Conservation (phyloP, 1,284 basidiomycete genomes). For the Athelia psychrophila region DNA sequence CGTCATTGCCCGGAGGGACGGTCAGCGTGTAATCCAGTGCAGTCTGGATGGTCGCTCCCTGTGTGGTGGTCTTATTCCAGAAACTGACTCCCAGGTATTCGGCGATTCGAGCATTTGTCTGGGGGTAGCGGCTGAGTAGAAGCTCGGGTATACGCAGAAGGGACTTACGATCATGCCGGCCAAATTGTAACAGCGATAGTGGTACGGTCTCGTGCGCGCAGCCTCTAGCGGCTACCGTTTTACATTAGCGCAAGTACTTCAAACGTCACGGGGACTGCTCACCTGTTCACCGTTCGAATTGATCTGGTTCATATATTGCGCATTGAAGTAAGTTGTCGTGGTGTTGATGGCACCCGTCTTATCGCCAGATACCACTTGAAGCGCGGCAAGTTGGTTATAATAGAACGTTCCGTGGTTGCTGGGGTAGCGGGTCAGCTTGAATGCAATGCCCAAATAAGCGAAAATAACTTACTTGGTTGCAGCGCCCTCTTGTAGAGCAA, state of each 20-base stretch:
- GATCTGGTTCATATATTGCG: constrained; percentile 45
- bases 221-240: constrained; percentile 49
- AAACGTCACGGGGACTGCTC: constrained; percentile 5
- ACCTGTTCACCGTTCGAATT: constrained; percentile 47
- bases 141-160: constrained; percentile 12
- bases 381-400: constrained; percentile 45
- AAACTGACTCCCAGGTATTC: constrained; percentile 38
- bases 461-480: constrained; percentile 51
- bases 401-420: constrained; percentile 66
- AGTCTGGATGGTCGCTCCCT: constrained; percentile 51
- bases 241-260: constrained; percentile 1
- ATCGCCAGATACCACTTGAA: constrained; percentile 48
- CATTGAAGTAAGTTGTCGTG: constrained; percentile 41
- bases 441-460: constrained; percentile 15
- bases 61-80: constrained; percentile 46
- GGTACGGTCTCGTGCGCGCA: constrained; percentile 57
- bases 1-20: constrained; percentile 28
- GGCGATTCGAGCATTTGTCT: constrained; percentile 57
- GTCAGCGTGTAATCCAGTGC: constrained; percentile 57
- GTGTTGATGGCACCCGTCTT: constrained; percentile 35
- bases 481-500: constrained; percentile 46
- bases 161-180: constrained; percentile 62
- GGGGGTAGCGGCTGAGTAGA: constrained; percentile 2
- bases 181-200: constrained; percentile 65
- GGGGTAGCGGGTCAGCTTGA: no score